phyloP scores from a whole-genome alignment of 306 rosid species.

The Acacia crassicarpa region DNA sequence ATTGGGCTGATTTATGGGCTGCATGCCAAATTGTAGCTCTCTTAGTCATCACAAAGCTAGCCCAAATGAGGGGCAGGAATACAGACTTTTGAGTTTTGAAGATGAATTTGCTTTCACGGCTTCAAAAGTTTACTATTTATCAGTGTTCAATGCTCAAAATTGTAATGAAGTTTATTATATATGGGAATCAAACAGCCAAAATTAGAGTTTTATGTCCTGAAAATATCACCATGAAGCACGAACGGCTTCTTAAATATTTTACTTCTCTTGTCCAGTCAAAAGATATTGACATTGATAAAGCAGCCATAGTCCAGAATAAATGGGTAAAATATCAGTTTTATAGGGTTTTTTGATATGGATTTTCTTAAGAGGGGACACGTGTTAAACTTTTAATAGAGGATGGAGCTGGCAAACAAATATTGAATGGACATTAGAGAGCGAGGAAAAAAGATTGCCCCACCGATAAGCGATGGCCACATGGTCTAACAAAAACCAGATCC shows the following conservation, averaged over 20 bases:
- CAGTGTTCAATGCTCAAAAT: too few relatives aligned
- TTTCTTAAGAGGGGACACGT: background rate
- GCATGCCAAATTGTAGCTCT: constrained; percentile 54
- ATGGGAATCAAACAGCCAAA: too few relatives aligned
- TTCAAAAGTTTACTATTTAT: too few relatives aligned
- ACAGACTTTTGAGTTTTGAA: background rate
- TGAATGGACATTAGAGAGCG: background rate
- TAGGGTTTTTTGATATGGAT: too few relatives aligned
- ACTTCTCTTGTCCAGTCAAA: background rate
- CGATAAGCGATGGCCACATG: background rate
- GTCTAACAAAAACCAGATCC: background rate
- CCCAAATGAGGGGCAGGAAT: constrained; percentile 21
- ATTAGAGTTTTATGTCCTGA: too few relatives aligned
- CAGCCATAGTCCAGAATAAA: background rate
- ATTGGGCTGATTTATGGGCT: constrained; percentile 68
- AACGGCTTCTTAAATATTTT: background rate
- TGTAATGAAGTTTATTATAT: too few relatives aligned
- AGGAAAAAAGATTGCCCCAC: background rate
- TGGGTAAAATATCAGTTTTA: background rate
- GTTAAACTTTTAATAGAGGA: background rate
- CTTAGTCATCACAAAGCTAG: constrained; percentile 33
- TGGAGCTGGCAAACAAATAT: background rate
- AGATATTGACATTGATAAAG: background rate
- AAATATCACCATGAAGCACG: too few relatives aligned
- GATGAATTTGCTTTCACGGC: background rate